These are phyloP conservation scores for Cryphonectria nitschkei DNA, from an alignment of 2,329 filamentous ascomycete species.

Conservation along the genomic window DNA sequence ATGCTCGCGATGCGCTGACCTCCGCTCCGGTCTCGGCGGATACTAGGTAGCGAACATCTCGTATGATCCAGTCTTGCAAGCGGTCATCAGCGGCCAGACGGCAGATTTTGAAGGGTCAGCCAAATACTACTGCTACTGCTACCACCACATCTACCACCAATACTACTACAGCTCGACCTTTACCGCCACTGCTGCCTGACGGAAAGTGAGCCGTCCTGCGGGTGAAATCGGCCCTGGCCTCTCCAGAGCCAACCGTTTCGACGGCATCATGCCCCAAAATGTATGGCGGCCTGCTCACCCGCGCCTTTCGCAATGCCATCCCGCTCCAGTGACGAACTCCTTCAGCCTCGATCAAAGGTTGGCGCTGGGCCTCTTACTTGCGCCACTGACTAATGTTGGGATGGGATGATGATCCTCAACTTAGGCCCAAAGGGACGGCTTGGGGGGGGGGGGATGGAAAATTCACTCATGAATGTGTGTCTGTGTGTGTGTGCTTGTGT, in stretches of 20 bases:
- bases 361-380: background rate
- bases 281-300: constrained; percentile 4
- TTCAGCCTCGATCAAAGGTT: background rate
- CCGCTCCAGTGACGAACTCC: background rate
- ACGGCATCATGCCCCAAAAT: background rate
- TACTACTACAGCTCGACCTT: background rate
- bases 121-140: background rate
- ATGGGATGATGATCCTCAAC: background rate
- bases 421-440: constrained; percentile 11
- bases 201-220: background rate
- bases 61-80: background rate
- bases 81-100: background rate
- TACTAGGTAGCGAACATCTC: background rate
- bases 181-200: constrained; percentile 2
- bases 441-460: background rate
- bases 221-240: background rate
- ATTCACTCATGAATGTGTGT: background rate
- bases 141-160: background rate
- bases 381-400: constrained; percentile 6
- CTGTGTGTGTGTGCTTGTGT: too few relatives aligned
- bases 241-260: background rate
- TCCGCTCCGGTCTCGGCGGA: background rate
- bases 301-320: constrained; percentile 7
- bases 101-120: background rate
- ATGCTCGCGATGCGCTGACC: background rate